phyloP scores from a whole-genome alignment of 441 rosid genomes.

The Euphorbia celastroides region DNA sequence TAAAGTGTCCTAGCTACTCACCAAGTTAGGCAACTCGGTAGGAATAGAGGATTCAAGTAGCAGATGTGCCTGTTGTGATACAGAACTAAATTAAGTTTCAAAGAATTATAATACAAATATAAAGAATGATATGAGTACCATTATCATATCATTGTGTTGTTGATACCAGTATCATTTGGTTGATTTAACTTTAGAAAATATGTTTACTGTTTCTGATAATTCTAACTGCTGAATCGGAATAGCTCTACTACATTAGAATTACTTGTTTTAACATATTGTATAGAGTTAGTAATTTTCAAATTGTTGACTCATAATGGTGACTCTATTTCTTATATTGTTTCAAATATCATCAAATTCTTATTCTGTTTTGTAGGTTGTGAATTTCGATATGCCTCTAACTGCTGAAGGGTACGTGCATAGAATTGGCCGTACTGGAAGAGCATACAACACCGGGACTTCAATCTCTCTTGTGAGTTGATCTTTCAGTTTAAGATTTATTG shows the following conservation, averaged over 20 bases:
- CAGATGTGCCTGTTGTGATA: background rate
- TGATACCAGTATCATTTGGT: background rate
- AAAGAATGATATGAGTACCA: background rate
- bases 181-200: background rate
- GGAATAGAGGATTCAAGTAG: too few relatives aligned
- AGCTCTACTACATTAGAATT: background rate
- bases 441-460: conserved; percentile 65
- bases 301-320: background rate
- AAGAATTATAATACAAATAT: background rate
- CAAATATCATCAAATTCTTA: conserved; percentile 7
- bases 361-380: conserved; percentile 52
- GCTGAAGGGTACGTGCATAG: conserved; percentile 82
- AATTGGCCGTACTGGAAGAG: conserved; percentile 97
- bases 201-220: background rate
- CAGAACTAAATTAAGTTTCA: background rate
- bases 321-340: background rate
- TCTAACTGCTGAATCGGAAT: background rate
- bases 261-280: background rate
- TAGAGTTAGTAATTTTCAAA: background rate
- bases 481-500: conserved; percentile 7
- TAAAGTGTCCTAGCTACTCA: background rate
- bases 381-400: conserved; percentile 77
- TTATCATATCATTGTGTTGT: background rate
- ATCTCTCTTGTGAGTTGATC: conserved; percentile 71
- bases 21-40: background rate